Percentiles rank a stretch among this genome's conserved stretches.
Conservation (phyloP, 1,284 basidiomycete species). For the Ustilago loliicola region DNA sequence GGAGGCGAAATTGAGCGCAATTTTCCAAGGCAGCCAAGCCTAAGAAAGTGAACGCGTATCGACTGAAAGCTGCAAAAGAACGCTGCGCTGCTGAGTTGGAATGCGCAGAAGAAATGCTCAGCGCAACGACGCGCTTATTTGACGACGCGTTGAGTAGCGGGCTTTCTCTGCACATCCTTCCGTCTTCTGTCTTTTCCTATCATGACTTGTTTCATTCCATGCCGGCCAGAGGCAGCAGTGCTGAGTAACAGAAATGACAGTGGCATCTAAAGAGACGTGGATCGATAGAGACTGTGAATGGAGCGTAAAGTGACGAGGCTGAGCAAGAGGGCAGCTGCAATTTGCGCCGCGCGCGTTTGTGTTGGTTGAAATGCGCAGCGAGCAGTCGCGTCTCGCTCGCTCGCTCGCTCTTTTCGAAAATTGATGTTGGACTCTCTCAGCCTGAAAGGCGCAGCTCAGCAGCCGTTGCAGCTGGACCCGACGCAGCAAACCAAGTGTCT, state of each 20-base stretch:
- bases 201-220: too few species aligned
- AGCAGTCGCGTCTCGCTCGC: slow-evolving; percentile 16
- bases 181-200: too few species aligned
- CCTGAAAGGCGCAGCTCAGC: background rate
- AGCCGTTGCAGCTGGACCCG: background rate
- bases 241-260: too few species aligned
- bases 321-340: background rate
- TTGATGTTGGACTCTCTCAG: slow-evolving; percentile 16
- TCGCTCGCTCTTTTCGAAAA: slow-evolving; percentile 7
- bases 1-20: background rate
- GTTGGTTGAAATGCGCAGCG: slow-evolving; percentile 6
- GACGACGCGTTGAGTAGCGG: slow-evolving; percentile 24
- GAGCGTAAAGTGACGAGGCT: background rate
- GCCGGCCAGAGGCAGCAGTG: too few species aligned
- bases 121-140: background rate
- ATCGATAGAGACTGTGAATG: too few species aligned
- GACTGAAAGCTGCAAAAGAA: background rate
- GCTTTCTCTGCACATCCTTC: too few species aligned
- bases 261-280: too few species aligned
- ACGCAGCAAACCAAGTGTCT: background rate
- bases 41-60: slow-evolving; percentile 1
- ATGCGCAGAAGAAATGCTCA: slow-evolving; percentile 2
- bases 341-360: slow-evolving; percentile 1
- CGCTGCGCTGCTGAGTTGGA: background rate
- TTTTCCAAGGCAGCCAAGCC: background rate